phyloP scores from a whole-genome alignment of 2,329 filamentous ascomycete genomes.

The Penicillium vulpinum region DNA sequence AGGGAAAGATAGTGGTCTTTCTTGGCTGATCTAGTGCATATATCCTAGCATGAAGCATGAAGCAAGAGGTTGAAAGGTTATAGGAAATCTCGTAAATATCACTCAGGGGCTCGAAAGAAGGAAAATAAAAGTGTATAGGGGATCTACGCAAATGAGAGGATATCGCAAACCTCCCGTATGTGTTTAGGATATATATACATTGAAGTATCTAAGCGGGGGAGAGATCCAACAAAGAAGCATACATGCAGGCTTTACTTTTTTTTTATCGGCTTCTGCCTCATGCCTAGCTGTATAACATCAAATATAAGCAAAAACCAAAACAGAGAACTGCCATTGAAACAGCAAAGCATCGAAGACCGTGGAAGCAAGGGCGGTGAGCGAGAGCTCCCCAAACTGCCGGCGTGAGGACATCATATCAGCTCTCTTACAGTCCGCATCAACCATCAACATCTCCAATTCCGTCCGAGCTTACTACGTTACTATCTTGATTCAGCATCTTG shows the following conservation, averaged over 20 bases:
- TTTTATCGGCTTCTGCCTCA: rapidly evolving
- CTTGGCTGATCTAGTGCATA: too few relatives aligned
- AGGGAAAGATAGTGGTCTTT: too few relatives aligned
- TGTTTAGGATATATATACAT: neutral
- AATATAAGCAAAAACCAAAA: neutral
- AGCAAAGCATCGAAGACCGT: slow-evolving; percentile 3
- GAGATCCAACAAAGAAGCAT: neutral
- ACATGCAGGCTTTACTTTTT: too few relatives aligned
- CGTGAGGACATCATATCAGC: slow-evolving; percentile 14
- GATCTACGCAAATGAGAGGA: neutral
- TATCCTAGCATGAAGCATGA: too few relatives aligned
- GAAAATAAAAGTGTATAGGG: too few relatives aligned
- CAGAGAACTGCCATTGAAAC: neutral
- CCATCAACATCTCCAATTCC: slow-evolving; percentile 12
- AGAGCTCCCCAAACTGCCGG: slow-evolving; percentile 12
- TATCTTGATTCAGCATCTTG: slow-evolving; percentile 1
- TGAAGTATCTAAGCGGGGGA: neutral
- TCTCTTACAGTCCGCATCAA: slow-evolving; percentile 11
- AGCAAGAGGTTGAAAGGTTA: too few relatives aligned
- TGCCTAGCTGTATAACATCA: neutral
- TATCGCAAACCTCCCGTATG: neutral
- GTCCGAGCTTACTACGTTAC: slow-evolving; percentile 7
- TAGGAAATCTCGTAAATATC: too few relatives aligned
- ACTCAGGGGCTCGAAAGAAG: neutral
- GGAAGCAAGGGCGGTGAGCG: slow-evolving; percentile 8